Conservation (phyloP, 371 early-diverging fungal species). For the Mucor circinelloides region DNA sequence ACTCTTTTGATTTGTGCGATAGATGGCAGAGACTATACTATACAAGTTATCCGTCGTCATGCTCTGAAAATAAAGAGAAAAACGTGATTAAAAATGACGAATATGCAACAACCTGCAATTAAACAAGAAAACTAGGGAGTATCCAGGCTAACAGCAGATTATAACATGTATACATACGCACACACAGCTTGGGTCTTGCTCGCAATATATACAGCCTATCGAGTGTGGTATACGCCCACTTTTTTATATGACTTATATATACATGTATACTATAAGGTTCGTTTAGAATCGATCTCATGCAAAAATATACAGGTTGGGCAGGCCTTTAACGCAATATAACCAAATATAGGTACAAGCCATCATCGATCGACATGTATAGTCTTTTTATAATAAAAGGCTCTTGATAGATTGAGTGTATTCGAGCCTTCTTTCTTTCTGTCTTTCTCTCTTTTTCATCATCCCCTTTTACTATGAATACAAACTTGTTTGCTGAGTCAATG, state of each 20-base stretch:
- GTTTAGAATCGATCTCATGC: constrained; percentile 48
- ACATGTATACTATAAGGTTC: constrained; percentile 18
- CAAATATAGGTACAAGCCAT: constrained; percentile 37
- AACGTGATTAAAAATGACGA: constrained; percentile 38
- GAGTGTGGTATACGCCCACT: neutral
- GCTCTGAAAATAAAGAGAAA: neutral
- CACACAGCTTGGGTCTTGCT: neutral
- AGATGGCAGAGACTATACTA: neutral
- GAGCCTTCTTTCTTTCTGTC: constrained; percentile 5
- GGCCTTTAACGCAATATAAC: constrained; percentile 43
- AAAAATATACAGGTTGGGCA: constrained; percentile 16
- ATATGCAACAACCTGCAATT: constrained; percentile 21
- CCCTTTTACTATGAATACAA: constrained; percentile 12
- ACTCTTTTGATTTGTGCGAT: neutral
- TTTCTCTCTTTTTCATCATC: constrained; percentile 9
- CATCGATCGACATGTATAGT: constrained; percentile 31
- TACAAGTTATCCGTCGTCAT: neutral
- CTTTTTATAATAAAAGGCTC: constrained; percentile 15
- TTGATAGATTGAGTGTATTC: neutral
- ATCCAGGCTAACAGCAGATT: neutral
- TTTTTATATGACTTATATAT: constrained; percentile 6
- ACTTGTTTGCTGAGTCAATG: constrained; percentile 23
- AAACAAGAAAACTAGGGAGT: constrained; percentile 27
- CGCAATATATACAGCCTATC: neutral
- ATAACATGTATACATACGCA: constrained; percentile 1